phyloP scores from a whole-genome alignment of 345 rosid genomes.

The Camelina sativa region DNA sequence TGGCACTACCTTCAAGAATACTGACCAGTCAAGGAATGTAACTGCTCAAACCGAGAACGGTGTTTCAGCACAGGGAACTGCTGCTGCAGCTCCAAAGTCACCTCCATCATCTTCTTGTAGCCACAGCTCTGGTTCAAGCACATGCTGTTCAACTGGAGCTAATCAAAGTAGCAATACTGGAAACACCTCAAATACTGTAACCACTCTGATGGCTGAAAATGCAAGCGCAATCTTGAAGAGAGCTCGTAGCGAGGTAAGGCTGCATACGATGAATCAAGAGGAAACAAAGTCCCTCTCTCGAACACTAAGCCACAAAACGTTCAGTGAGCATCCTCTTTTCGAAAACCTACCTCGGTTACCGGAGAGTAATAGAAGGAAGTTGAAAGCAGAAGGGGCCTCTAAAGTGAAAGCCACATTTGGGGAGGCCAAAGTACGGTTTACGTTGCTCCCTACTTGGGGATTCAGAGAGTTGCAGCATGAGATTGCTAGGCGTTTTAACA shows the following conservation, averaged over 20 bases:
- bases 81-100: conserved; percentile 60
- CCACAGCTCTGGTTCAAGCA: conserved; percentile 83
- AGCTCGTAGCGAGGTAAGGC: conserved; percentile 63
- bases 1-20: conserved; percentile 41
- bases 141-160: conserved; percentile 66
- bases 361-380: conserved; percentile 33
- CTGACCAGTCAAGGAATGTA: conserved; percentile 43
- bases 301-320: conserved; percentile 68
- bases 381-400: conserved; percentile 36
- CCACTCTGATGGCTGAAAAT: conserved; percentile 46
- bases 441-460: conserved; percentile 57
- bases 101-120: conserved; percentile 73
- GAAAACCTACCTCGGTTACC: conserved; percentile 49
- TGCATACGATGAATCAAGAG: conserved; percentile 55
- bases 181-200: conserved; percentile 38
- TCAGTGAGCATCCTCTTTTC: conserved; percentile 49
- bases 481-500: conserved; percentile 59
- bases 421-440: conserved; percentile 67
- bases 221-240: conserved; percentile 56
- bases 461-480: conserved; percentile 60
- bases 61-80: conserved; percentile 47
- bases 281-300: conserved; percentile 59
- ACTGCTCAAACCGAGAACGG: conserved; percentile 52
- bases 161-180: conserved; percentile 49
- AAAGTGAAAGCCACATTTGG: conserved; percentile 75